phyloP scores from a whole-genome alignment of 768 basidiomycete species.

The Calvatia gigantea region DNA sequence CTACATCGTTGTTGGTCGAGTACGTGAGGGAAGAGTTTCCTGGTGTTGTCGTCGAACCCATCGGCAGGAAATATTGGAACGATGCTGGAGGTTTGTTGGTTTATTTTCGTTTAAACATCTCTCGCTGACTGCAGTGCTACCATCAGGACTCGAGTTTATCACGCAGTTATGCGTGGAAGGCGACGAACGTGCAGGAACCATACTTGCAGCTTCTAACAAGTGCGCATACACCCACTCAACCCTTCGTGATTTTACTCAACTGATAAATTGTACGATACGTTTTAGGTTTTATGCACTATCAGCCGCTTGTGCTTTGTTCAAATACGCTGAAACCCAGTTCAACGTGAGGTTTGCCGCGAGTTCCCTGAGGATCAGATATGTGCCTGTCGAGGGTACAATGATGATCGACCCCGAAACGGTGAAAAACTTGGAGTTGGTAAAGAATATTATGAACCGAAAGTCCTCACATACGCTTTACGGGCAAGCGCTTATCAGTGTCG shows the following conservation, averaged over 20 bases:
- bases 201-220: constrained; percentile 82
- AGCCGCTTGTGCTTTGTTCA: constrained; percentile 84
- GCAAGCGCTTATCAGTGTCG: constrained; percentile 34
- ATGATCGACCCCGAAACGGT: constrained; percentile 91
- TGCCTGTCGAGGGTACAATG: constrained; percentile 88
- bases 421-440: constrained; percentile 84
- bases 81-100: constrained; percentile 61
- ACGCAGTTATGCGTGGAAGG: constrained; percentile 76
- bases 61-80: constrained; percentile 83
- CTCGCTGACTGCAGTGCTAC: constrained; percentile 1
- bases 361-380: constrained; percentile 73
- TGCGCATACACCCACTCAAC: constrained; percentile 32
- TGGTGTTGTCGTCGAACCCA: constrained; percentile 59
- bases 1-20: constrained; percentile 63
- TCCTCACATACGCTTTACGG: constrained; percentile 77
- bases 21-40: constrained; percentile 76
- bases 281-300: constrained; percentile 85
- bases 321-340: constrained; percentile 67
- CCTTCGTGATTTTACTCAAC: neutral
- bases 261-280: neutral
- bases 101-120: neutral
- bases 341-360: constrained; percentile 67
- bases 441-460: constrained; percentile 65
- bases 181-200: constrained; percentile 75
- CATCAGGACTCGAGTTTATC: constrained; percentile 72